Evolutionary conservation across 148 eudicot species (phyloP).

Genomic region (Fagopyrum tataricum): DNA sequence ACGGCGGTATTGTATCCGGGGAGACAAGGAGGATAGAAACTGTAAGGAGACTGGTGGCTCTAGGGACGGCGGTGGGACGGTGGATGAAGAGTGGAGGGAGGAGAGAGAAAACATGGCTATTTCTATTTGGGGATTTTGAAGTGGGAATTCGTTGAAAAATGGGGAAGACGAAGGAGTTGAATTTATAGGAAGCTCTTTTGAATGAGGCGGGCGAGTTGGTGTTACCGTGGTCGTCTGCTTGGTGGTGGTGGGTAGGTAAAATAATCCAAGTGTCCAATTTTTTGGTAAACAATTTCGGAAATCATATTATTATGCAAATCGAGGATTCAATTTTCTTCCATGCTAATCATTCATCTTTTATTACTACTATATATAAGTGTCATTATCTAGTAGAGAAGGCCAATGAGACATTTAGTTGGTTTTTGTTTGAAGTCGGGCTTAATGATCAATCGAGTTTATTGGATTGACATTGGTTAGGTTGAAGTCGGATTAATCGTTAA

Average conservation of each 20-base stretch:
- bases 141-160: neutral
- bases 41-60: neutral
- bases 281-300: neutral
- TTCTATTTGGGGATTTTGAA: neutral
- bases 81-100: neutral
- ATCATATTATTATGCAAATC: neutral
- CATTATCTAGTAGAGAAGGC: too few relatives aligned
- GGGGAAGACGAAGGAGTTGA: neutral
- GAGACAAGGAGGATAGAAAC: neutral
- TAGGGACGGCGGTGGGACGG: neutral
- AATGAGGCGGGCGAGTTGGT: constrained; percentile 8
- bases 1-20: constrained; percentile 14
- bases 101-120: constrained; percentile 7
- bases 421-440: too few relatives aligned
- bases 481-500: too few relatives aligned
- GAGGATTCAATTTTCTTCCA: neutral
- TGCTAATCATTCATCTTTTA: too few relatives aligned
- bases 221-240: neutral
- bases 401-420: too few relatives aligned
- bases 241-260: neutral
- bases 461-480: too few relatives aligned
- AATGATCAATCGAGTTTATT: too few relatives aligned
- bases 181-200: neutral
- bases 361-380: too few relatives aligned
- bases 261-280: neutral